A percentile compares a stretch with the other conserved stretches of the same genome.
phyloP scores from a whole-genome alignment of 208 protist species.

The Wallacemonas sp. region DNA sequence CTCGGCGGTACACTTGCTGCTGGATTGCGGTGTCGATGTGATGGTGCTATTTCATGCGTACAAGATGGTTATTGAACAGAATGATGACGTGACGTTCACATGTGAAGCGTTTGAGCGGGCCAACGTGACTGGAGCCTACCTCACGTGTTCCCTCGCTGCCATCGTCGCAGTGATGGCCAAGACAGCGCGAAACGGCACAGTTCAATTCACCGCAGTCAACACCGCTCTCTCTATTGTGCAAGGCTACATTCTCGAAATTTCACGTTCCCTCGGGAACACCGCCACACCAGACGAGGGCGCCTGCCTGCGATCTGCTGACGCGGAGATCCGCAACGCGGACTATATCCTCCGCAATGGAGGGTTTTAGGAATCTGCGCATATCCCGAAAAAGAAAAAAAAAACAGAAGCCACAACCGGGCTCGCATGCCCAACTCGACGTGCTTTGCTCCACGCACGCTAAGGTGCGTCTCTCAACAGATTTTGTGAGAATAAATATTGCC shows the following conservation, averaged over 20 bases:
- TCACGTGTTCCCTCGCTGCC: constrained; percentile 68
- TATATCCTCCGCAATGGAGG: constrained; percentile 9
- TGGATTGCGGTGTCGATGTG: constrained; percentile 56
- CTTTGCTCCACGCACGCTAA: too few species aligned
- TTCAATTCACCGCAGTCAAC: constrained; percentile 35
- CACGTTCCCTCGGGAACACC: background rate
- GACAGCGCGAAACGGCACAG: constrained; percentile 32
- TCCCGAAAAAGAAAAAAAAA: too few species aligned
- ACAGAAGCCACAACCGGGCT: background rate
- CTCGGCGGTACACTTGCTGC: constrained; percentile 60
- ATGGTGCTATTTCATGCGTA: constrained; percentile 73
- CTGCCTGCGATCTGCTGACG: constrained; percentile 2
- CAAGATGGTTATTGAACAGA: constrained; percentile 51
- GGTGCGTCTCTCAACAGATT: too few species aligned
- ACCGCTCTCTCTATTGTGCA: constrained; percentile 41
- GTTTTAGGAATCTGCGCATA: too few species aligned
- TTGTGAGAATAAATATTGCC: too few species aligned
- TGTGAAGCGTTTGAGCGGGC: constrained; percentile 32
- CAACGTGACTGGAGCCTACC: constrained; percentile 31
- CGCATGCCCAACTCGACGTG: too few species aligned
- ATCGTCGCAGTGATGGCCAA: constrained; percentile 48
- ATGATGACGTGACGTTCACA: constrained; percentile 37
- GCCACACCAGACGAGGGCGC: constrained; percentile 1
- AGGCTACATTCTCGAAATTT: constrained; percentile 18
- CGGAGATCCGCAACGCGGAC: constrained; percentile 2